A percentile compares a stretch with the other conserved stretches of the same genome.
Evolutionary conservation across 805 yeast genomes (phyloP).

Genomic region (Saitoella complicata): DNA sequence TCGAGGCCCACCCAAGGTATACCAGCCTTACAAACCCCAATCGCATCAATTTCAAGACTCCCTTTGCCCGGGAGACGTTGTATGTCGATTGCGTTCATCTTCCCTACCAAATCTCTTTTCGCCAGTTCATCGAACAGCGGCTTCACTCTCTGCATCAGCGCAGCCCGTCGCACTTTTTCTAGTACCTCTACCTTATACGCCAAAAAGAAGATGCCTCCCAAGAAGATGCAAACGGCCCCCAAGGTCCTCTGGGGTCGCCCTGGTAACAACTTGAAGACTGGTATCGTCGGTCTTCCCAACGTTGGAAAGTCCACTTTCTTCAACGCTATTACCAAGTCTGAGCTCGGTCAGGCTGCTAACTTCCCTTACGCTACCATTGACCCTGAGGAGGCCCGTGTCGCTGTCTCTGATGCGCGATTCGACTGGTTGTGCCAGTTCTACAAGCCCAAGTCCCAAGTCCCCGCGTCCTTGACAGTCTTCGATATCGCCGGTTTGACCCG

Average conservation of each 20-base stretch:
- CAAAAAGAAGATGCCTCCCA: constrained; percentile 47
- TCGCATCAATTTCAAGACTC: too few species aligned
- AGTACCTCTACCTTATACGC: background rate
- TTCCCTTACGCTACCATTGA: constrained; percentile 97
- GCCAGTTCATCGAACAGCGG: too few species aligned
- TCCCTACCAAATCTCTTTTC: too few species aligned
- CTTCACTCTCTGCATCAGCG: too few species aligned
- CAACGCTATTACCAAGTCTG: constrained; percentile 81
- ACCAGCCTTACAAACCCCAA: too few species aligned
- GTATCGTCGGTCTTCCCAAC: constrained; percentile 88
- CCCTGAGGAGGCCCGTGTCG: constrained; percentile 94
- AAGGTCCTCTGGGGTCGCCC: constrained; percentile 74
- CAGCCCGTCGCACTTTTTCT: background rate
- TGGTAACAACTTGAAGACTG: constrained; percentile 55
- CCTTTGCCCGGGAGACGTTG: too few species aligned
- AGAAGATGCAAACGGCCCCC: constrained; percentile 51
- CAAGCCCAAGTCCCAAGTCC: constrained; percentile 49
- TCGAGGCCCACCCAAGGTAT: too few species aligned
- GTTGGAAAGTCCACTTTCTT: constrained; percentile 93
- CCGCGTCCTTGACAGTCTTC: constrained; percentile 81
- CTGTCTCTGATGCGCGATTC: constrained; percentile 80
- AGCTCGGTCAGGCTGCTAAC: constrained; percentile 91
- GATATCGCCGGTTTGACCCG: constrained; percentile 97
- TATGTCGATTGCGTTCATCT: too few species aligned
- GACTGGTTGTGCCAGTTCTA: constrained; percentile 60